Evolutionary conservation across 805 yeast genomes (phyloP), one percentile per base, ranked within the genome.

Genomic region (Candida chilensis): DNA sequence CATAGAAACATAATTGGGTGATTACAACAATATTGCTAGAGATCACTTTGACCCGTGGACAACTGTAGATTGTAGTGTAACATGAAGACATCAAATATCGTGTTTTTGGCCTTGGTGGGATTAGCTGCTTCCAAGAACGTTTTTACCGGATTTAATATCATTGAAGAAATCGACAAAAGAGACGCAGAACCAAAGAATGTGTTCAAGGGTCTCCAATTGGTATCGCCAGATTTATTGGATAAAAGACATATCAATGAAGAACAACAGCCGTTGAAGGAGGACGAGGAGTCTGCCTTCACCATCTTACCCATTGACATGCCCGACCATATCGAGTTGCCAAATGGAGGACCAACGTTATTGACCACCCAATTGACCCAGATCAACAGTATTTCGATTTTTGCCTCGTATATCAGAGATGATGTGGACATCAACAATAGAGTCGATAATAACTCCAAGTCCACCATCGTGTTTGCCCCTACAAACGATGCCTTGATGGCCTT

Each of bases 391-490:
- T 64, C 79, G 11, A 64, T 83, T 6, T 79, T 84, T 48, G 67
- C 86, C 3, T 69, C 77, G 1, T 82, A 83, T 47, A 54, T 80
- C n/a, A 67, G 94, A 35, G 83, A 80, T 41, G 63, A 73, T 44
- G 54, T 64, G 11, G 66, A 59, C 9, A 45, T 79, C 17, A 64
- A 70, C 17, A 33, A 44, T 13, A 62, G 66, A 37, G 67, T 80
- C 38, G 74, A 68, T 35, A 52, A 61, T 34, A 48, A 54, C 11
- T 40, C 47, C n/a, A 53, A 57, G 18, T 42, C 61, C 56, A 33
- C 69, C 38, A 53, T 83, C 15, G 67, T 85, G 5, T 67, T 85
- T 44, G 84, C 94, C 3, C 95, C 95, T 5, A 60, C 74, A 2
- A 74, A 85, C 44, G 52, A 50, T 9, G 88, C 85, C 3, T 60